These are phyloP conservation scores for Leccinum fuscescens DNA, from an alignment of 1,284 basidiomycete species.

Conservation along the genomic window DNA sequence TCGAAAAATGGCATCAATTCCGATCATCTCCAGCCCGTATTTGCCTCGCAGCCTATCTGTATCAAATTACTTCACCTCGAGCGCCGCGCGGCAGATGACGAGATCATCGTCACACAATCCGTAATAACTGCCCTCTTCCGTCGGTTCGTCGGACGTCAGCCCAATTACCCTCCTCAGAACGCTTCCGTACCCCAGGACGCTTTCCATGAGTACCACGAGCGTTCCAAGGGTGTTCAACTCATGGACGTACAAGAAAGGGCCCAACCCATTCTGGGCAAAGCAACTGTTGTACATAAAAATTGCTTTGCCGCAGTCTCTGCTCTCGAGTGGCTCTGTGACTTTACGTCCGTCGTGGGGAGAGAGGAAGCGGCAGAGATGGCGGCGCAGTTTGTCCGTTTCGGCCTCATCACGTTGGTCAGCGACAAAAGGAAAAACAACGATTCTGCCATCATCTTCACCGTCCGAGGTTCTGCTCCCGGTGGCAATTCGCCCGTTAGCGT, in stretches of 20 bases:
- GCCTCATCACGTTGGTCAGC: conserved; percentile 83
- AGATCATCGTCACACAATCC: conserved; percentile 92
- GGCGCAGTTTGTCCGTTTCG: conserved; percentile 96
- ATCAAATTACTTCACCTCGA: conserved; percentile 98
- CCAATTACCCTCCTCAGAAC: conserved; percentile 68
- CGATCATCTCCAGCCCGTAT: conserved; percentile 89
- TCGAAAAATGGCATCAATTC: conserved; percentile 98
- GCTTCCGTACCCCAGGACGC: conserved; percentile 53
- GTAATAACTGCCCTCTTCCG: conserved; percentile 95
- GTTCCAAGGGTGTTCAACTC: conserved; percentile 73
- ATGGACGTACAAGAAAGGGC: conserved; percentile 66
- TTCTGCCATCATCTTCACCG: conserved; percentile 85
- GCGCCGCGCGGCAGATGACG: conserved; percentile 88
- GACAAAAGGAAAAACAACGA: conserved; percentile 88
- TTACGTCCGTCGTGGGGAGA: conserved; percentile 91
- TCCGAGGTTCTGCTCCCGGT: conserved; percentile 74
- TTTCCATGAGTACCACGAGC: conserved; percentile 75
- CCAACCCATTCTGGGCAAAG: conserved; percentile 48
- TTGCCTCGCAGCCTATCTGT: conserved; percentile 92
- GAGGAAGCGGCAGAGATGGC: conserved; percentile 98
- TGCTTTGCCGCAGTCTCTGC: conserved; percentile 87
- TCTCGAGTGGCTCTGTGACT: conserved; percentile 97
- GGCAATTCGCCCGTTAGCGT: conserved; percentile 73
- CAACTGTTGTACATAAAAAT: conserved; percentile 57
- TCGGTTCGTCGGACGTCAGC: conserved; percentile 84